Evolutionary conservation across 768 basidiomycete genomes (phyloP).

Genomic region (Hericium alpestre): DNA sequence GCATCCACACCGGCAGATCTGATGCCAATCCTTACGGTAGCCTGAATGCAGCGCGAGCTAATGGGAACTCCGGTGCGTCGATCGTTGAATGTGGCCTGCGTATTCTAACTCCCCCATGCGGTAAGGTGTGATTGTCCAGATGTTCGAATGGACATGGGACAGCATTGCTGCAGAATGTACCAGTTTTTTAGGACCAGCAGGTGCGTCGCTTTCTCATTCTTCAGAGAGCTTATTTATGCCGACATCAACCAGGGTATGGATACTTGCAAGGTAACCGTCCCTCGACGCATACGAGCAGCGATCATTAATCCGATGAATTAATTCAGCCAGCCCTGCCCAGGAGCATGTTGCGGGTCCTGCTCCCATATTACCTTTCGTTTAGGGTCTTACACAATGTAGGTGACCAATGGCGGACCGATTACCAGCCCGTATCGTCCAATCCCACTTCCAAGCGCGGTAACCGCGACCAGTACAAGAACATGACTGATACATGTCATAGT

Average conservation of each 20-base stretch:
- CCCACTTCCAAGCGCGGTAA: conserved; percentile 58
- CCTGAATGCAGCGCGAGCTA: no score
- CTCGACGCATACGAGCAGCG: neutral
- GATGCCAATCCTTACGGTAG: no score
- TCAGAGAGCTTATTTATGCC: neutral
- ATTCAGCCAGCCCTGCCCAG: neutral
- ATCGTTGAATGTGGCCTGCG: no score
- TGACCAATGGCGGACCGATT: conserved; percentile 65
- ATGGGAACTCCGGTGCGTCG: no score
- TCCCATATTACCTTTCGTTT: neutral
- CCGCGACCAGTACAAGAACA: conserved; percentile 35
- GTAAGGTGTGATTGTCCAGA: conserved; percentile 3
- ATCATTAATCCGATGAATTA: neutral
- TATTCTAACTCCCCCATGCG: neutral
- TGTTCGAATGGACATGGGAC: conserved; percentile 20
- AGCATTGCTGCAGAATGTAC: conserved; percentile 20
- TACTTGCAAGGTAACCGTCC: neutral
- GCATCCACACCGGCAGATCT: no score
- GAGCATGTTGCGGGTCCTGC: neutral
- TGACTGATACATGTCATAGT: conserved; percentile 28
- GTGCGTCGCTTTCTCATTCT: neutral
- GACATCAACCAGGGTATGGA: neutral
- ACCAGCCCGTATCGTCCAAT: conserved; percentile 57
- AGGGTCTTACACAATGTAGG: neutral
- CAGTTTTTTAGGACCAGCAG: conserved; percentile 19